Conservation (phyloP, 1,284 basidiomycete species). For the Cutaneotrichosporon arboriforme region DNA sequence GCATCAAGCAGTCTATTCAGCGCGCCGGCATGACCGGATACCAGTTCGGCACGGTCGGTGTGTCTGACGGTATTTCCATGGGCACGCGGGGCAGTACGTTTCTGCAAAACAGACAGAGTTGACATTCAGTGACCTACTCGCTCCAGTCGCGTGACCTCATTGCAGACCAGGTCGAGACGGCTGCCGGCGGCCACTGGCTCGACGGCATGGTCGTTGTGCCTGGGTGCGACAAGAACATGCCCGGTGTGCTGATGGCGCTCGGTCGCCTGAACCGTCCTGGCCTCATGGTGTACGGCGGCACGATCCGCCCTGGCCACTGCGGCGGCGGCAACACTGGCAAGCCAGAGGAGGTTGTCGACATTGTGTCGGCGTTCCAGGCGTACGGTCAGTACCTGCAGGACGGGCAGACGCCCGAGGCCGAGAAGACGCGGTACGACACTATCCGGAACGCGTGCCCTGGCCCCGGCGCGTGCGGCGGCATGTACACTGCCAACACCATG, state of each 20-base stretch:
- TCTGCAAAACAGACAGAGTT: neutral
- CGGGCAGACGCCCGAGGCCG: slow-evolving; percentile 75
- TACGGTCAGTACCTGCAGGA: slow-evolving; percentile 90
- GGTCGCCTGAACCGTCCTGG: slow-evolving; percentile 90
- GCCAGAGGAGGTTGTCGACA: slow-evolving; percentile 63
- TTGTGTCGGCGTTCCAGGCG: slow-evolving; percentile 91
- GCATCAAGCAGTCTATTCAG: slow-evolving; percentile 73
- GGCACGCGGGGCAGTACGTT: slow-evolving; percentile 67
- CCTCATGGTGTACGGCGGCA: slow-evolving; percentile 94
- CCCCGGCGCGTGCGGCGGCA: slow-evolving; percentile 88
- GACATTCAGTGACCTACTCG: slow-evolving; percentile 72
- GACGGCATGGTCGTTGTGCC: slow-evolving; percentile 96
- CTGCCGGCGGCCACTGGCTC: slow-evolving; percentile 96
- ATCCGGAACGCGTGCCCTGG: slow-evolving; percentile 90
- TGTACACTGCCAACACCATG: slow-evolving; percentile 95
- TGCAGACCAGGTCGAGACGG: slow-evolving; percentile 92
- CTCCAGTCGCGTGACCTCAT: slow-evolving; percentile 94
- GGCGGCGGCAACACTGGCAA: slow-evolving; percentile 50
- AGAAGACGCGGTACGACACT: slow-evolving; percentile 72
- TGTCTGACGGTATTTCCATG: slow-evolving; percentile 97
- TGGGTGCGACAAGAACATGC: slow-evolving; percentile 98
- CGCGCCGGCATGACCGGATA: slow-evolving; percentile 79
- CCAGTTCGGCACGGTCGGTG: slow-evolving; percentile 95
- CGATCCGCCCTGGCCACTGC: slow-evolving; percentile 84
- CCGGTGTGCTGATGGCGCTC: slow-evolving; percentile 86